Base-by-base conservation (phyloP, 108 stramenopile genomes). In the Nitzschia sp. region DNA sequence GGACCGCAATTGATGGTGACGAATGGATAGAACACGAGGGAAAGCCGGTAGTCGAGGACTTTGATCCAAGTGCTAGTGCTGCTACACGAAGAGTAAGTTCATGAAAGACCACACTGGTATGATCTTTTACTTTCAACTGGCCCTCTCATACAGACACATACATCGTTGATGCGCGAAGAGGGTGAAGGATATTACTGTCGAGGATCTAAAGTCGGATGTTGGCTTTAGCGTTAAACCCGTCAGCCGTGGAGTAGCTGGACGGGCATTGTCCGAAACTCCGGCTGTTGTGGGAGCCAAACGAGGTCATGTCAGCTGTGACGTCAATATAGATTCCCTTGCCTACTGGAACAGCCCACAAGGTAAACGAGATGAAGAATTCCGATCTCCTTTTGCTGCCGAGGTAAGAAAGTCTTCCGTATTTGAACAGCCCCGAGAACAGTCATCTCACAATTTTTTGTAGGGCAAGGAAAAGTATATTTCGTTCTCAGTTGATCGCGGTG, bases 301-400 rank as follows among this genome's bases (percentile, higher is more conserved):
- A 28, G 92, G 79, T 6, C 73, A 75, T 16, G 74, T 93, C 29
- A 69, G 85, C 29, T 90, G 89, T 47, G 91, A 93, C 33, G 57
- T 90, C 26, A 79, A 89, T 56, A 83, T 93, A 9, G 88, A 90
- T 63, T 81, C 83, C 13, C 59, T 93, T 48, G 89, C 86, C 0
- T 94, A 94, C 62, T 94, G 89, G 89, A 90, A 94, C 52, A 85
- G 89, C 59, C 87, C 87, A 5, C 85, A 88, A 45, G 81, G 85
- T 15, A 50, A 65, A 3, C 66, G 46, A 13, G 87, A 93, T 52
- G 22, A 46, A 53, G 45, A 72, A 27, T 90, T 84, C 57, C 11
- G 65, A 15, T 82, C 86, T n/a, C 91, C 91, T 8, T 92, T 92
- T 65, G 69, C 59, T 34, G 54, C 53, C 33, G 50, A 69, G 21